A percentile compares a stretch with the other conserved stretches of the same genome.
Evolutionary conservation across 495 filamentous ascomycete genomes (phyloP).

Genomic region (Aspergillus ellipticus): DNA sequence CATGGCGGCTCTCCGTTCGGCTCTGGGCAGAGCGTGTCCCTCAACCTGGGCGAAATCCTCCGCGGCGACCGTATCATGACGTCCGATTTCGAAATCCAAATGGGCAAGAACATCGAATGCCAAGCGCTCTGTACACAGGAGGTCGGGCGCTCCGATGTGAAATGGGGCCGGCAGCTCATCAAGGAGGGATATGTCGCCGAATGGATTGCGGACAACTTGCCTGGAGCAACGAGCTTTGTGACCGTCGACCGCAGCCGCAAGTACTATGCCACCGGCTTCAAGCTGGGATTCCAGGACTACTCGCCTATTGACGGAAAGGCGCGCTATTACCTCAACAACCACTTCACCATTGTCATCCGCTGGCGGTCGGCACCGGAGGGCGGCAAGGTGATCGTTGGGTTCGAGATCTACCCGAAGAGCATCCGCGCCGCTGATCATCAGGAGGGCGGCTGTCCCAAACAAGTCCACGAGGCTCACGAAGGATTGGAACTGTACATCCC

Average conservation of each 20-base stretch:
- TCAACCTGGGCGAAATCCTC: slow-evolving; percentile 91
- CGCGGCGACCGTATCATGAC: slow-evolving; percentile 87
- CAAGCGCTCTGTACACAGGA: slow-evolving; percentile 69
- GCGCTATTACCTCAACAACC: slow-evolving; percentile 85
- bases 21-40: slow-evolving; percentile 74
- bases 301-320: slow-evolving; percentile 56
- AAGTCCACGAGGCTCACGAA: slow-evolving; percentile 58
- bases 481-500: slow-evolving; percentile 66
- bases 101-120: slow-evolving; percentile 77
- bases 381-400: slow-evolving; percentile 83
- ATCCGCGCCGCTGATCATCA: slow-evolving; percentile 60
- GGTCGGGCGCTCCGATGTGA: slow-evolving; percentile 62
- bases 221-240: slow-evolving; percentile 89
- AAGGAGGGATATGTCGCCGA: slow-evolving; percentile 83
- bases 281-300: slow-evolving; percentile 75
- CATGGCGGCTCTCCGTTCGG: slow-evolving; percentile 68
- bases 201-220: slow-evolving; percentile 96
- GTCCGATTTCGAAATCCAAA: slow-evolving; percentile 80
- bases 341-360: slow-evolving; percentile 83
- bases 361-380: slow-evolving; percentile 73
- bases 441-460: slow-evolving; percentile 61
- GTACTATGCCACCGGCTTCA: slow-evolving; percentile 95
- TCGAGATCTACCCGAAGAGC: slow-evolving; percentile 91
- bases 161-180: slow-evolving; percentile 70
- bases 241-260: slow-evolving; percentile 83